phyloP scores from a whole-genome alignment of 164 flowering plant genomes.

The grape (Vitis vinifera) region ASM3070453v1 NC_081807.1:3280501-3281000 shows the following conservation, averaged over 20 bases:
- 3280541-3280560: conserved; percentile 37
- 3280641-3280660: conserved; percentile 14
- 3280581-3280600: conserved; percentile 39
- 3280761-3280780: not conserved
- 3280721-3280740: conserved; percentile 29
- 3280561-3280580: conserved; percentile 27
- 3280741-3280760: conserved; percentile 16
- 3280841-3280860: no score
- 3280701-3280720: conserved; percentile 36
- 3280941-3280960: no score
- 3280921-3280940: no score
- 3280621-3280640: conserved; percentile 5
- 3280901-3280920: no score
- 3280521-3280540: conserved; percentile 27
- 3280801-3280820: not conserved
- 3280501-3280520: conserved; percentile 10
- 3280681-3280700: conserved; percentile 20
- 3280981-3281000: no score
- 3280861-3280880: no score
- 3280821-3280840: no score
- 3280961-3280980: no score
- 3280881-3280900: no score
- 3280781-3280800: no score
- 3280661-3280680: conserved; percentile 33
- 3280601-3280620: conserved; percentile 31